phyloP scores from a whole-genome alignment of 257 asterid genomes.

The Nicotiana obtusifolia region DNA sequence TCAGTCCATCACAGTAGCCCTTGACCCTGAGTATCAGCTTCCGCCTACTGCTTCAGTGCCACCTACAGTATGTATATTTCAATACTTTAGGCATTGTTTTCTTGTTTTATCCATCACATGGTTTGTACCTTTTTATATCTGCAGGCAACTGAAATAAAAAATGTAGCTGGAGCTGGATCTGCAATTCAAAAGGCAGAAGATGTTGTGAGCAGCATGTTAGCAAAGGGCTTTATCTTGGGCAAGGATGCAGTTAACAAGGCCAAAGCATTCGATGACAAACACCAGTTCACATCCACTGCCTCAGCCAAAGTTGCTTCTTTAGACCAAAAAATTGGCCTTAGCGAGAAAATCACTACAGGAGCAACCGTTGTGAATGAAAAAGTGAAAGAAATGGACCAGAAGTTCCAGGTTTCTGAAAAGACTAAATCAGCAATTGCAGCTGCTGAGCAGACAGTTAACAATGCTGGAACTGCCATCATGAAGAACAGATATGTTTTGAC shows the following conservation, averaged over 20 bases:
- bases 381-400: constrained; percentile 38
- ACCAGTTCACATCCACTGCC: constrained; percentile 40
- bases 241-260: constrained; percentile 41
- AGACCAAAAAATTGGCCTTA: constrained; percentile 35
- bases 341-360: constrained; percentile 34
- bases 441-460: constrained; percentile 41
- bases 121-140: background rate
- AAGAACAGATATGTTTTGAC: constrained; percentile 43
- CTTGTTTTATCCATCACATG: background rate
- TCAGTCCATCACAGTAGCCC: constrained; percentile 14
- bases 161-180: constrained; percentile 21
- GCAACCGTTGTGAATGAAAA: constrained; percentile 34
- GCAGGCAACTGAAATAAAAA: constrained; percentile 23
- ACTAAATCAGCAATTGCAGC: constrained; percentile 34
- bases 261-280: constrained; percentile 41
- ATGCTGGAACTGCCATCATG: constrained; percentile 42
- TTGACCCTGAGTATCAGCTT: constrained; percentile 19
- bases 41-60: constrained; percentile 14
- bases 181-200: constrained; percentile 23
- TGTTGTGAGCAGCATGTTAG: no score
- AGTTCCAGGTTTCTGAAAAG: constrained; percentile 40
- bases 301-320: constrained; percentile 38
- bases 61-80: constrained; percentile 9
- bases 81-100: background rate
- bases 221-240: constrained; percentile 31